Evolutionary conservation across 2,329 filamentous ascomycete species (phyloP), one percentile per base, ranked within the genome.

Genomic region (Nannizzia gypsea): DNA sequence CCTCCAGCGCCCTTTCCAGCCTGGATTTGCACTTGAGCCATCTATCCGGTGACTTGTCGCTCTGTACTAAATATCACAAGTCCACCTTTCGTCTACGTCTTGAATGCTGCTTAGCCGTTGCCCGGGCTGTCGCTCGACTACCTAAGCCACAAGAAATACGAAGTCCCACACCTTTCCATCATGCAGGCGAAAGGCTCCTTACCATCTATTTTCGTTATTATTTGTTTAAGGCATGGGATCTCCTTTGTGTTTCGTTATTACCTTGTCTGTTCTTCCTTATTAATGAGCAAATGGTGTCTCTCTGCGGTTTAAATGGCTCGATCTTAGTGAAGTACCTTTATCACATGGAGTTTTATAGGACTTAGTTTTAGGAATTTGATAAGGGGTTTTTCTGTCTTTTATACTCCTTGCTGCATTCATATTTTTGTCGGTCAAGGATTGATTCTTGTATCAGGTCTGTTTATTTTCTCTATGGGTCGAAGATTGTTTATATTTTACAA

Each of bases 201-300:
- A 3, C 11, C 11, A 1, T 28, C 13, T 52, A 13, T n/a, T 31
- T 24, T 13, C 1, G n/a, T 26, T 52, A 1, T 11, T 52, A 36
- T 36, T 36, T 36, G 31, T 52, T n/a, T 22, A 52, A n/a, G 26
- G 22, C 48, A 20, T 31, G 48, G 48, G 24, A n/a, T 28, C 15
- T n/a, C 26, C 13, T 17, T 17, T 28, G n/a, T 13, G 3, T 52
- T 52, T 52, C 15, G 22, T 52, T 26, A 26, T 13, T 50, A 13
- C 15, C 22, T 52, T 52, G 11, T 31, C 48, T 52, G 1, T 26
- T 52, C 24, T 52, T 13, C 26, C 48, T 52, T 52, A 13, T 31
- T 52, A 52, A 52, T 31, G 48, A 52, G 48, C 48, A 52, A 52
- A 52, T 15, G 48, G 48, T 52, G 22, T 52, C 48, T 52, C 26